Evolutionary conservation across 192 early-diverging fungal species (phyloP).

Genomic region (Geranomyces variabilis): DNA sequence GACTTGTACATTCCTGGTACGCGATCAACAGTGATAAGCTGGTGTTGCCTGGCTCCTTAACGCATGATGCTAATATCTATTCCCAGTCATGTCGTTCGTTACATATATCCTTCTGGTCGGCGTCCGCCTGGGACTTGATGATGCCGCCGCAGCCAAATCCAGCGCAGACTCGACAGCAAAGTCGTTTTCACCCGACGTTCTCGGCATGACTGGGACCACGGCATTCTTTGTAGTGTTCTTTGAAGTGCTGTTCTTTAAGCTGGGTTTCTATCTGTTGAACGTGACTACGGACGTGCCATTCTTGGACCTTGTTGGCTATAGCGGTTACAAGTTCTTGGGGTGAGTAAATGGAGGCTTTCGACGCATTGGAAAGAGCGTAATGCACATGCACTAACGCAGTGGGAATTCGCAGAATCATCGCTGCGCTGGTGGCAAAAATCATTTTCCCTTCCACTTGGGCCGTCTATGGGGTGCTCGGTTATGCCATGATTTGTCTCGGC

Average conservation of each 20-base stretch:
- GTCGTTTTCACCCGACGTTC: slow-evolving; percentile 84
- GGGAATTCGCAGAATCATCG: slow-evolving; percentile 33
- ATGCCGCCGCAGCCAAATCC: slow-evolving; percentile 11
- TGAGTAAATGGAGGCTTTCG: slow-evolving; percentile 20
- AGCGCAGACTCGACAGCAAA: not conserved
- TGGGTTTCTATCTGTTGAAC: slow-evolving; percentile 85
- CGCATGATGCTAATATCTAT: no score
- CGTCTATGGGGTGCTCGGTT: slow-evolving; percentile 73
- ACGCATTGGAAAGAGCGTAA: not conserved
- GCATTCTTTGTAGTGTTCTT: slow-evolving; percentile 77
- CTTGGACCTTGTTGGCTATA: slow-evolving; percentile 84
- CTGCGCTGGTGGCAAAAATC: slow-evolving; percentile 52
- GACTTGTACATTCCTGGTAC: slow-evolving; percentile 93
- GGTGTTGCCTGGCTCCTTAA: no score
- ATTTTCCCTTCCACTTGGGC: slow-evolving; percentile 45
- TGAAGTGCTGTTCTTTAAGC: slow-evolving; percentile 82
- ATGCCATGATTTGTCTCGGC: slow-evolving; percentile 75
- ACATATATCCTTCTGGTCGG: slow-evolving; percentile 87
- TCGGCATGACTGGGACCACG: slow-evolving; percentile 83
- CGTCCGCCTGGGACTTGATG: slow-evolving; percentile 57
- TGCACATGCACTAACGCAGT: not conserved
- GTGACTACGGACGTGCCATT: slow-evolving; percentile 81
- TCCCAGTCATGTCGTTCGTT: slow-evolving; percentile 80
- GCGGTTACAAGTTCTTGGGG: slow-evolving; percentile 96
- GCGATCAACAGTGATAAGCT: not conserved